Evolutionary conservation across 352 stramenopile species (phyloP).

Genomic region (Phytophthora crassamura): DNA sequence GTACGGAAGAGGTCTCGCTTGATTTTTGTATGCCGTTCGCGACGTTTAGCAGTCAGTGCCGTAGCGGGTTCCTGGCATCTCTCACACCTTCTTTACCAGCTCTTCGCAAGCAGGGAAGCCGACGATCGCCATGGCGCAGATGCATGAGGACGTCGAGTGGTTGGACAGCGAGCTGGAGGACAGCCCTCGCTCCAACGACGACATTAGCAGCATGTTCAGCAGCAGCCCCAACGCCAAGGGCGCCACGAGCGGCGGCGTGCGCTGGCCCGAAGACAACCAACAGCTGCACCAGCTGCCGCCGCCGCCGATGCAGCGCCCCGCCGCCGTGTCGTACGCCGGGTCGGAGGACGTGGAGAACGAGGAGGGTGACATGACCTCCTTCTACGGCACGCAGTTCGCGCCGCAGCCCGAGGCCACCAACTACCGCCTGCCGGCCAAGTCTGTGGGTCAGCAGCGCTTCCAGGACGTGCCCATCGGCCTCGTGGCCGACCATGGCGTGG

Average conservation of each 20-base stretch:
- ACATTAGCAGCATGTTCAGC: constrained; percentile 80
- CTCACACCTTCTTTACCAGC: constrained; percentile 13
- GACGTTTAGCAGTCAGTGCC: constrained; percentile 1
- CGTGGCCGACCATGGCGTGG: constrained; percentile 57
- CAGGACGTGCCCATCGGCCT: constrained; percentile 66
- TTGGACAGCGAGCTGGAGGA: constrained; percentile 82
- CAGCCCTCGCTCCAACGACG: constrained; percentile 62
- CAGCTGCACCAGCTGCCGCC: constrained; percentile 3
- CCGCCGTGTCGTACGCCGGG: constrained; percentile 49
- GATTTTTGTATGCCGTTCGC: constrained; percentile 25
- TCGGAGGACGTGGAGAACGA: constrained; percentile 48
- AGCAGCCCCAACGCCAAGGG: constrained; percentile 66
- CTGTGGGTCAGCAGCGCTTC: constrained; percentile 40
- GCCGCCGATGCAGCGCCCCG: constrained; percentile 31
- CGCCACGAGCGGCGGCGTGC: constrained; percentile 3
- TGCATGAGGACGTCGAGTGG: constrained; percentile 56
- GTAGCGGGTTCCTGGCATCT: constrained; percentile 12
- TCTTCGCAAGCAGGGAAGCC: neutral
- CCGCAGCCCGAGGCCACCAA: constrained; percentile 26
- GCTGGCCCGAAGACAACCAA: constrained; percentile 28
- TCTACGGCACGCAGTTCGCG: constrained; percentile 43
- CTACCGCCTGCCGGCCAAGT: constrained; percentile 33
- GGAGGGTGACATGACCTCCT: constrained; percentile 48
- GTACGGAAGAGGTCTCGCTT: constrained; percentile 33
- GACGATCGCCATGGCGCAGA: constrained; percentile 23